Percentiles rank a stretch among this genome's conserved stretches.
Evolutionary conservation across 2,329 filamentous ascomycete species (phyloP).

Genomic region (Seiridium cupressi): DNA sequence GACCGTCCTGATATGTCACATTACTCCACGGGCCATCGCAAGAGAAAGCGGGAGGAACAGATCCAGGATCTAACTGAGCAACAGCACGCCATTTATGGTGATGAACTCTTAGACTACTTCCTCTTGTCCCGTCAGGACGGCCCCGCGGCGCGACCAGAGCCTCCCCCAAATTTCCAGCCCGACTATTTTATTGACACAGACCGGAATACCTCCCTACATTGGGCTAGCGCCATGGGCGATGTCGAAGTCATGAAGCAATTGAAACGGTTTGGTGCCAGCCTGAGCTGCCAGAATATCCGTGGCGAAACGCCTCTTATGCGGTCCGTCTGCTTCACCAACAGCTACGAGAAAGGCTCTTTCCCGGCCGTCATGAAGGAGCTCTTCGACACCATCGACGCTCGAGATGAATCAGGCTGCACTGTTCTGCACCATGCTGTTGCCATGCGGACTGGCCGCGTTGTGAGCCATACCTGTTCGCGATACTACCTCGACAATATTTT

Average conservation of each 20-base stretch:
- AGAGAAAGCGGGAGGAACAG: constrained; percentile 72
- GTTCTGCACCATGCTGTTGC: constrained; percentile 93
- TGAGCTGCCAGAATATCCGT: constrained; percentile 67
- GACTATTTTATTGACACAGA: constrained; percentile 93
- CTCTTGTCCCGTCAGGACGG: constrained; percentile 81
- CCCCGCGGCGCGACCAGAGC: constrained; percentile 69
- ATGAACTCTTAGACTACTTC: constrained; percentile 94
- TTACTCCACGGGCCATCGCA: constrained; percentile 58
- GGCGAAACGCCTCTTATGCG: constrained; percentile 94
- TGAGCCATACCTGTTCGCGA: constrained; percentile 82
- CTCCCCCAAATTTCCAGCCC: constrained; percentile 82
- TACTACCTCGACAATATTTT: constrained; percentile 94
- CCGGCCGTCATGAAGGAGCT: constrained; percentile 80
- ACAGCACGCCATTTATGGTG: constrained; percentile 86
- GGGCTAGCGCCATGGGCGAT: constrained; percentile 97
- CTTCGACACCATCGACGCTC: constrained; percentile 74
- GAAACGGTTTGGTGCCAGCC: constrained; percentile 73
- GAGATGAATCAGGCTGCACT: constrained; percentile 79
- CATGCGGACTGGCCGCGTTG: constrained; percentile 76
- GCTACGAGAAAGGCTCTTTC: constrained; percentile 91
- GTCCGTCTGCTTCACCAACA: constrained; percentile 94
- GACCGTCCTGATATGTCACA: constrained; percentile 72
- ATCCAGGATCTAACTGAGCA: constrained; percentile 69
- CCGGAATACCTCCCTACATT: constrained; percentile 89
- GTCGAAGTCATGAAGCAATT: constrained; percentile 87